Evolutionary conservation across 352 stramenopile genomes (phyloP).

Genomic region (Globisporangium spinosum): DNA sequence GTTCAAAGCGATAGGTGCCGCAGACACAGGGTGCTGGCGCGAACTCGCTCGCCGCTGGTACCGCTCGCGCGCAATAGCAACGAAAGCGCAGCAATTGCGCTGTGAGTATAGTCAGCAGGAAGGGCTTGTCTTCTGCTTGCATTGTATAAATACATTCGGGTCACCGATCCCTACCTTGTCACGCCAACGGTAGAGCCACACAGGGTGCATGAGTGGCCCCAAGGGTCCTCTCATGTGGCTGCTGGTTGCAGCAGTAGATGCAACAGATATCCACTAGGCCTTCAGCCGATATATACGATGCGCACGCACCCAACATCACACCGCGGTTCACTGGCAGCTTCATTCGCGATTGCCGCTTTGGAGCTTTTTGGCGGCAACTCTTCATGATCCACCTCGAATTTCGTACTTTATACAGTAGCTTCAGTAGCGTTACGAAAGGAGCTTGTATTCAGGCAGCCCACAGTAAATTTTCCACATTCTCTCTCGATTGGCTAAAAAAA

Average conservation of each 20-base stretch:
- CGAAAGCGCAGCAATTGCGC: not conserved
- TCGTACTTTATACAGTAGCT: too few relatives aligned
- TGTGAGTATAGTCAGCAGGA: slow-evolving; percentile 8
- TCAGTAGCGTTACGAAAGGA: too few relatives aligned
- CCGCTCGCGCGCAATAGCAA: not conserved
- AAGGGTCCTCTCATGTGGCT: too few relatives aligned
- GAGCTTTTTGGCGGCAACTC: not conserved
- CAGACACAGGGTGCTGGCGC: not conserved
- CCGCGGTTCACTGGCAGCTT: too few relatives aligned
- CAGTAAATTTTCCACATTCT: not conserved
- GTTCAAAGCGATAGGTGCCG: not conserved
- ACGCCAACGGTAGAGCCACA: not conserved
- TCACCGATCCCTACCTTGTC: not conserved
- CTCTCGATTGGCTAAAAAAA: not conserved
- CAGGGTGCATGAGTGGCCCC: not conserved
- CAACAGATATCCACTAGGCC: too few relatives aligned
- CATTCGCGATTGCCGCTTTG: too few relatives aligned
- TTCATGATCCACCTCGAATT: not conserved
- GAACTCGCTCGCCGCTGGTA: not conserved
- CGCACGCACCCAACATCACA: too few relatives aligned
- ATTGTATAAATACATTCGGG: slow-evolving; percentile 11
- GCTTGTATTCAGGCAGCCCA: not conserved
- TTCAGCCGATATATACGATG: too few relatives aligned
- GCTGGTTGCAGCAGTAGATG: too few relatives aligned
- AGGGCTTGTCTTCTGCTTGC: not conserved